Base-by-base conservation (phyloP, 371 early-diverging fungal genomes). In the Neoconidiobolus thromboides region DNA sequence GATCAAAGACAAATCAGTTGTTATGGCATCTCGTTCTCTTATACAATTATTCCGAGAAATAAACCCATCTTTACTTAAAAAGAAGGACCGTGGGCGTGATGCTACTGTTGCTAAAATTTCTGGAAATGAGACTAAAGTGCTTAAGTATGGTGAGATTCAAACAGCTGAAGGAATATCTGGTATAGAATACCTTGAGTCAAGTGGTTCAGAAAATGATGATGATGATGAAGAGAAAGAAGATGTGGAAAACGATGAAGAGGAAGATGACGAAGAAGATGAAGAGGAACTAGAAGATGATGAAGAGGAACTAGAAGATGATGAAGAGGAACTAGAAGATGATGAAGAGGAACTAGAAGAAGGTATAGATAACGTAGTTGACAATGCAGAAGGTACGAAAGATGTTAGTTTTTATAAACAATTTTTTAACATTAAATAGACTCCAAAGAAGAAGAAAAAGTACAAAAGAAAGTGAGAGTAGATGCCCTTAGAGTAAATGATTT, bases 11-110 rank as follows among this genome's bases (percentile, higher is more conserved):
- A 96, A 94, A 78, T 85, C 86, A 60, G 83, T 85, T 14, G 81
- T 86, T 77, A 90, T 83, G 78, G 96, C 91, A 3, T 89, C 91
- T 10, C 76, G 95, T 46, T 85, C 93, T 2, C 68, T 96, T 62
- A 82, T 96, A 58, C 74, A 78, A 14, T 76, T 96, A 10, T 96
- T 81, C 79, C 77, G 97, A 48, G 93, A 95, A 63, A 71, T 91
- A 63, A 91, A 95, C 70, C 97, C 97, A 5, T 86, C 86, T 67
- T 69, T 96, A 78, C 75, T 96, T 42, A 72, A 77, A 51, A 84
- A 85, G 70, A 88, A 89, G 68, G 95, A 96, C 63, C 78, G 97
- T 61, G 65, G 62, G 55, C 53, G 60, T 14, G 15, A 14, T 50
- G 60, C 43, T 6, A 14, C 49, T 48, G 60, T 57, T 95, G 95